Conservation (phyloP, 306 rosid species). For the Geum urbanum region DNA sequence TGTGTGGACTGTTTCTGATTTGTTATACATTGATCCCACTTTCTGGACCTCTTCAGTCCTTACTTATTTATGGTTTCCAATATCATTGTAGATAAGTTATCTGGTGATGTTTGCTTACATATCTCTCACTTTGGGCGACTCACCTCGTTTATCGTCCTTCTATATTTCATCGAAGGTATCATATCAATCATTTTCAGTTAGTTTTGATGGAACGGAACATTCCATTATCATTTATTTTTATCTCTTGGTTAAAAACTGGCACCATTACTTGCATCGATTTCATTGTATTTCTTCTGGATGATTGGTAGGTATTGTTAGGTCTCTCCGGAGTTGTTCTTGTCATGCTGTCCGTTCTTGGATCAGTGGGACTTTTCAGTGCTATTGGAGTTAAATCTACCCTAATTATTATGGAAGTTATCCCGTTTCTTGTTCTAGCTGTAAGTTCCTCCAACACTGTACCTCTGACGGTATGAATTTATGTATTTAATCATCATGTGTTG, state of each 20-base stretch:
- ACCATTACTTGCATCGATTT: neutral
- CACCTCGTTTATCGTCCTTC: conserved; percentile 60
- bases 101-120: conserved; percentile 97
- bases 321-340: conserved; percentile 90
- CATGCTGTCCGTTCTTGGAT: conserved; percentile 91
- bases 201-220: neutral
- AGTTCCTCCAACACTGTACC: conserved; percentile 33
- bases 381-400: conserved; percentile 90
- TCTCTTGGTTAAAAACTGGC: conserved; percentile 14
- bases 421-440: conserved; percentile 97
- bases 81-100: conserved; percentile 82
- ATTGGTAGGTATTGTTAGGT: conserved; percentile 80
- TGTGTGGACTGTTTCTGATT: neutral
- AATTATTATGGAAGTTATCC: conserved; percentile 97
- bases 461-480: neutral
- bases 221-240: conserved; percentile 7
- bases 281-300: conserved; percentile 23
- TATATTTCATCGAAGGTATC: conserved; percentile 91
- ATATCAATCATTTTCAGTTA: conserved; percentile 5
- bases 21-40: neutral
- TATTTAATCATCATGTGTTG: neutral
- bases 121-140: conserved; percentile 93
- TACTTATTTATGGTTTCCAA: neutral
- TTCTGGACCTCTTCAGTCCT: too few species aligned
- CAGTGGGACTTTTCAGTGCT: conserved; percentile 89